phyloP scores from a whole-genome alignment of 225 moss, liverwort and hornwort genomes.

The Marchantia polymorpha region DNA sequence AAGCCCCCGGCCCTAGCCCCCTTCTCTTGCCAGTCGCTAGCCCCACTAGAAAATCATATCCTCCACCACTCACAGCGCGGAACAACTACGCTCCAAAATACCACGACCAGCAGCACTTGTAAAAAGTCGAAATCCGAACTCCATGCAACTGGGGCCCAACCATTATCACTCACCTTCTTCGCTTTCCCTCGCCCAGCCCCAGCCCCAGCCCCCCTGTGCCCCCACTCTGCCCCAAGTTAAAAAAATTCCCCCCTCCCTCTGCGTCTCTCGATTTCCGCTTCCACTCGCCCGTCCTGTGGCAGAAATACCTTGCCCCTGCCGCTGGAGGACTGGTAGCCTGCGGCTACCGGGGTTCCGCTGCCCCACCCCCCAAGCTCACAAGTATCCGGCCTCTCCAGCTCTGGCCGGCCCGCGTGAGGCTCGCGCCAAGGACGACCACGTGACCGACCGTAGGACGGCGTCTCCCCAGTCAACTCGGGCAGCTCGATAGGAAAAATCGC shows the following conservation, averaged over 20 bases:
- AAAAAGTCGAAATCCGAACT: conserved; percentile 1
- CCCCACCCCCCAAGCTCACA: background rate
- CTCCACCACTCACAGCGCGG: background rate
- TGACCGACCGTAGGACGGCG: conserved; percentile 2
- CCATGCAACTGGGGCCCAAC: conserved; percentile 1
- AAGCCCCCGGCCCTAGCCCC: background rate
- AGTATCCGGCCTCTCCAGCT: background rate
- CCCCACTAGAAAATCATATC: background rate
- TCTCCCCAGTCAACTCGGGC: background rate
- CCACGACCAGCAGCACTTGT: conserved; percentile 3
- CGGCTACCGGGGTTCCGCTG: background rate
- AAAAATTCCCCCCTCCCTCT: background rate
- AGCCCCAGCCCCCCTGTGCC: no score
- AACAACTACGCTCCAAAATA: conserved; percentile 1
- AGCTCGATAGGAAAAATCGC: background rate
- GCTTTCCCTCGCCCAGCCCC: no score
- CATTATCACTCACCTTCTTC: background rate
- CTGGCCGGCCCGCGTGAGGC: conserved; percentile 5
- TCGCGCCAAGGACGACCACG: conserved; percentile 7
- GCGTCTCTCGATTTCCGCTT: background rate
- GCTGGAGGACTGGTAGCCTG: background rate
- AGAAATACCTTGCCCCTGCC: background rate
- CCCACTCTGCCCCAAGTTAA: background rate
- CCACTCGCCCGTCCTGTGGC: background rate
- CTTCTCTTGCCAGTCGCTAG: background rate